Base-by-base conservation (phyloP, 495 filamentous ascomycete species). In the Penicillium tannophilum region DNA sequence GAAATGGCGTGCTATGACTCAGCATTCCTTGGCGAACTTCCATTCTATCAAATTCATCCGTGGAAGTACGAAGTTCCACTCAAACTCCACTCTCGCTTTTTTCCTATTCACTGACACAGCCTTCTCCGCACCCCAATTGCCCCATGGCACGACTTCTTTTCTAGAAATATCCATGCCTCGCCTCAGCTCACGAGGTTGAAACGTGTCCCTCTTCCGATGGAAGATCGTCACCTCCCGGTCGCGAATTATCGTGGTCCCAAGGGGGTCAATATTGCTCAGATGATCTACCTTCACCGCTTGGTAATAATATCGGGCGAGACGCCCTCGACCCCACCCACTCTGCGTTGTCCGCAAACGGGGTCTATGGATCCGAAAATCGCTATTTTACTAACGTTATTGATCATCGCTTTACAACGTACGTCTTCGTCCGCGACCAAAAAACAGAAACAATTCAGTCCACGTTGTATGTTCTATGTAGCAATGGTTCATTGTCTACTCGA, bases 271-370 rank as follows among this genome's bases (percentile, higher is more conserved):
- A 49, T 49, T 28, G 46, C 46, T 49, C 46, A 30, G 26, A 28
- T 49, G 46, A 49, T 49, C 46, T 31, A 19, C 46, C 26, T 31
- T 49, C 46, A 49, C 46, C 46, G 46, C 46, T 49, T 31, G 46
- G 24, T 49, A 17, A 49, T 28, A 49, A 49, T n/a, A 28, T 49
- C 19, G 46, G 26, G 14, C 46, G 46, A 49, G 20, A 47, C 45
- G 12, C 11, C 46, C n/a, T 28, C 24, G 46, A 49, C 26, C 16
- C 26, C 46, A 36, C 33, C 8, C 19, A 6, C 26, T 30, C 46
- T 49, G 46, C 26, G 46, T 17, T 31, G 26, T 48, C 46, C 46
- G 46, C 46, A 30, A 49, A 49, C 46, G 46, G 46, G 46, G 9
- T 31, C 46, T 49, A 14, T 14, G 46, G 46, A 49, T 33, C 46